A percentile compares a stretch with the other conserved stretches of the same genome.
Evolutionary conservation across 2,329 filamentous ascomycete genomes (phyloP).

Genomic region (Bipolaris sorokiniana): DNA sequence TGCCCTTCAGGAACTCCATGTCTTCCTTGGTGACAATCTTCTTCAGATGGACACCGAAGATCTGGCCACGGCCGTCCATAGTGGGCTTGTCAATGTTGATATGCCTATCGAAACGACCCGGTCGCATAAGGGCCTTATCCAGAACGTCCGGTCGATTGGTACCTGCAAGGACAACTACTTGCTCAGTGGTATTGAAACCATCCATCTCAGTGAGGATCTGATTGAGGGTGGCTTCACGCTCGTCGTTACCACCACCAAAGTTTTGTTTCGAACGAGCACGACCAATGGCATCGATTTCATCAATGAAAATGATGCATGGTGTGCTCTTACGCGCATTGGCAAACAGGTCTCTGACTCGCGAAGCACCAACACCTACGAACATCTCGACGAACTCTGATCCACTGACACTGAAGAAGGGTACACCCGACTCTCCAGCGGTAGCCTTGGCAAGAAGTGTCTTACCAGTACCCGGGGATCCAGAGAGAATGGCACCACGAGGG

Average conservation of each 20-base stretch:
- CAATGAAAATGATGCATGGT: constrained; percentile 99
- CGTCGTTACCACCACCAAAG: constrained; percentile 91
- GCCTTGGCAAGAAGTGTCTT: constrained; percentile 97
- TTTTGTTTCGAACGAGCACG: constrained; percentile 83
- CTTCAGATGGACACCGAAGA: constrained; percentile 91
- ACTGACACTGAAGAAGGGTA: constrained; percentile 98
- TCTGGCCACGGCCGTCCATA: constrained; percentile 95
- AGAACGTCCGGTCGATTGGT: constrained; percentile 95
- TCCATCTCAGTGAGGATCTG: constrained; percentile 99
- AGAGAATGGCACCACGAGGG: constrained; percentile 92
- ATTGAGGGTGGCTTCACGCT: constrained; percentile 95
- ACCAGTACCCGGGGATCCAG: constrained; percentile 97
- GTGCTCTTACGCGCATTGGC: constrained; percentile 93
- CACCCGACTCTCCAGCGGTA: constrained; percentile 93
- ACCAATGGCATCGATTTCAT: constrained; percentile 98
- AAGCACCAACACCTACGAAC: constrained; percentile 98
- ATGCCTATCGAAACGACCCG: constrained; percentile 95
- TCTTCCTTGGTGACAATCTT: constrained; percentile 96
- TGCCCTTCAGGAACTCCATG: constrained; percentile 82
- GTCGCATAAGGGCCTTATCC: constrained; percentile 94
- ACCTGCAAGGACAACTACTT: constrained; percentile 94
- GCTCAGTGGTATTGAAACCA: constrained; percentile 95
- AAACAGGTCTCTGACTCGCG: constrained; percentile 92
- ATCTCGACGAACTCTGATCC: constrained; percentile 99
- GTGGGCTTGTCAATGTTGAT: constrained; percentile 94